Evolutionary conservation across 345 rosid species (phyloP), one percentile per base, ranked within the genome.

Genomic region (Arabis alpina): DNA sequence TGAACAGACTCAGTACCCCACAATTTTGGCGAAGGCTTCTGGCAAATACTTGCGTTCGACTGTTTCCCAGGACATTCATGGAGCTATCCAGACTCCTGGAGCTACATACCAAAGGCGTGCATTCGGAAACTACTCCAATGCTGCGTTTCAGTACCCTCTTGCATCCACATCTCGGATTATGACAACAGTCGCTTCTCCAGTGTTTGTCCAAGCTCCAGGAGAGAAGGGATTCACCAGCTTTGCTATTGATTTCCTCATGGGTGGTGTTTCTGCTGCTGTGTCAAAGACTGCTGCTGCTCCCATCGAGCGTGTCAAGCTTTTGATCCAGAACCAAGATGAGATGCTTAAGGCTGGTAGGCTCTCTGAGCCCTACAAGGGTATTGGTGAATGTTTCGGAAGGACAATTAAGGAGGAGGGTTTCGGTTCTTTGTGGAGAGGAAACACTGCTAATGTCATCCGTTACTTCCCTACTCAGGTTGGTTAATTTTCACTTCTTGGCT

Each of bases 221-320:
- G 93, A 89, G 89, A 89, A 85, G 78, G 93, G 93, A 1, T 32
- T 83, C 40, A 42, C 82, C 3, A 24, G 83, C 73, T 90, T 90
- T 80, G 82, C 87, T 52, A 79, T 87, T 10, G 95, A 91, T 75
- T 91, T 91, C 66, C 69, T 91, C 19, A 90, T 88, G 96, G 96
- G 91, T 60, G 96, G 93, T 75, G 93, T 89, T 40, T 89, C 96
- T 13, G 96, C 96, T 14, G 96, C 93, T 51, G 92, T 88, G 0
- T 90, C 96, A 0, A 90, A 90, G 77, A 83, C 96, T 1, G 96
- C 91, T 48, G 96, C 96, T 77, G 96, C 96, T 56, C 96, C 96
- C 11, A 90, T 90, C 11, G 96, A 90, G 86, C 91, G 96, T 40
- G 90, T 90, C 60, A 90, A 90, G 85, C 93, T 90, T 47, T 64